phyloP scores from a whole-genome alignment of 2,329 filamentous ascomycete species.

The Ceratocystis harringtonii region DNA sequence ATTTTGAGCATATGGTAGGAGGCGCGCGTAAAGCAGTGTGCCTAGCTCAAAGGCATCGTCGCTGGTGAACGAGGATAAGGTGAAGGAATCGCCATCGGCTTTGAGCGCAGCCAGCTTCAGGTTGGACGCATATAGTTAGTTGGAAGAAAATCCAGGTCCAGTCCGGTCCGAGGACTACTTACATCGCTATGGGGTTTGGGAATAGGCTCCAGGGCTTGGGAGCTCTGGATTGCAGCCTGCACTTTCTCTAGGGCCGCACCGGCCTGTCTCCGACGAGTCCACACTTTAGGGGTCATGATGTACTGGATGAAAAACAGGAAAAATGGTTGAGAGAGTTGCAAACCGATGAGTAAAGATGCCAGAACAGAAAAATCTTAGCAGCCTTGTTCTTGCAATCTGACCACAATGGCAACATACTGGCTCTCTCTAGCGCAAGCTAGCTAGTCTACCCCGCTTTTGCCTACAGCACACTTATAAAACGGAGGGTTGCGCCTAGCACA shows the following conservation, averaged over 20 bases:
- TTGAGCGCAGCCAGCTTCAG: slow-evolving; percentile 19
- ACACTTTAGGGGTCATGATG: not conserved
- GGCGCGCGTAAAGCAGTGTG: slow-evolving; percentile 46
- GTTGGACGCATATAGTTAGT: slow-evolving; percentile 11
- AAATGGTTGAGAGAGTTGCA: not conserved
- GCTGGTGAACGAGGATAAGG: slow-evolving; percentile 41
- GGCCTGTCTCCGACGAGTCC: not conserved
- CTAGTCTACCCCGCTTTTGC: no score
- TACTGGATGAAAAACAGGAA: not conserved
- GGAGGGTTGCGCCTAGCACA: no score
- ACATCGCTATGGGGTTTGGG: not conserved
- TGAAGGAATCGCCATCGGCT: slow-evolving; percentile 30
- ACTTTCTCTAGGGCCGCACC: not conserved
- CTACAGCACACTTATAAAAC: no score
- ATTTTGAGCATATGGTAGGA: slow-evolving; percentile 33
- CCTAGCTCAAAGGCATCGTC: slow-evolving; percentile 52
- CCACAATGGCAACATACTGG: no score
- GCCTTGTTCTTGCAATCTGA: no score
- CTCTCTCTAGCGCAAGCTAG: no score
- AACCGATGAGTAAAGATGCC: not conserved
- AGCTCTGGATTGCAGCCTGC: not conserved
- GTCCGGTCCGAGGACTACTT: not conserved
- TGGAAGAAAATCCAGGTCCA: no score
- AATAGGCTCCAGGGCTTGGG: slow-evolving; percentile 19
- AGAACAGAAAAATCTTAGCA: no score